Evolutionary conservation across 495 filamentous ascomycete genomes (phyloP), one percentile per base, ranked within the genome.

Genomic region (Tuber borchii): DNA sequence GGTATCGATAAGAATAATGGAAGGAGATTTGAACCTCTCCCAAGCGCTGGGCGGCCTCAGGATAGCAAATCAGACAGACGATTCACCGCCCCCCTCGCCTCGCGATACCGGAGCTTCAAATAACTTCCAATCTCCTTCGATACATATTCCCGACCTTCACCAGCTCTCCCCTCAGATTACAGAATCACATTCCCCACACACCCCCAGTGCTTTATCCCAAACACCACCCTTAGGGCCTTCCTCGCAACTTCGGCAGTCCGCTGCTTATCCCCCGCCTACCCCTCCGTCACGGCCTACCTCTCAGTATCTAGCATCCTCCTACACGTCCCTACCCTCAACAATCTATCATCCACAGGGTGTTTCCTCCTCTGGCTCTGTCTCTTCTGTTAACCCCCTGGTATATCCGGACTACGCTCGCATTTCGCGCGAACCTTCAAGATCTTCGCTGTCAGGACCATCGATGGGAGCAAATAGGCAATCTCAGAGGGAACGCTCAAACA

Each of bases 41-140:
- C 92, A 93, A 85, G 92, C 93, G 75, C 87, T 99, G 78, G 96
- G 96, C 73, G 96, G 96, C 79, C 87, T 99, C 84, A 92, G 95
- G 79, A 98, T 98, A 82, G 96, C 96, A 77, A 99, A 99, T 84
- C 95, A 96, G 65, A 95, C 97, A 86, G 90, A 95, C 84, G 88
- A 89, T 70, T 90, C 91, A 44, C 86, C 91, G 61, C 81, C 81
- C 51, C 76, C 79, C 70, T 83, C 82, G 61, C 82, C 81, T 45
- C 71, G 70, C 68, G 75, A 56, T 22, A 56, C 78, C 56, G 70
- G 73, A 42, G 73, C 72, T 51, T 79, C 80, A 74, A 82, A 75
- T n/a, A 82, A 74, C 43, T 72, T 76, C 2, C 77, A 77, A 61
- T 75, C 75, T 73, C 74, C 31, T 71, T 69, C 51, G 31, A 82